Evolutionary conservation across 345 rosid genomes (phyloP), one percentile per base, ranked within the genome.

Genomic region (Sisymbrium irio): DNA sequence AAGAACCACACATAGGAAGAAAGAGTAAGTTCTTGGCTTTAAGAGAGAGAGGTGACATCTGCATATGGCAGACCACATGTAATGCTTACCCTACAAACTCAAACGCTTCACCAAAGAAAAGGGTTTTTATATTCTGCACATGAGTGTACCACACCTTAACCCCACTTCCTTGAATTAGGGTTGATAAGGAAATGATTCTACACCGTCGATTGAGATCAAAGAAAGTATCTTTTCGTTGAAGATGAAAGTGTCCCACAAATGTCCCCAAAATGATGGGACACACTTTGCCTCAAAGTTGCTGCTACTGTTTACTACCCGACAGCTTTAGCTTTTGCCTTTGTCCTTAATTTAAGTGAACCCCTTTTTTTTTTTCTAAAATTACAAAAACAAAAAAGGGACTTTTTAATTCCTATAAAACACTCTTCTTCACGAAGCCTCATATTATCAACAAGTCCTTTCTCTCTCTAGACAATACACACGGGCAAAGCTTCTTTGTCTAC

Each of bases 231-330:
- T 75, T 80, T 82, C 82, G 66, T 76, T 85, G 85, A 84, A 88
- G 90, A 88, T 86, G 77, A 78, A 56, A 75, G 75, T 93, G 97
- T 85, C 97, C 86, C 84, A 67, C 77, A 27, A 42, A 82, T 90
- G 98, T 90, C 92, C 88, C 96, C 91, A 80, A 9, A 73, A 50
- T 60, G 75, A 69, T 30, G 66, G 68, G 72, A 77, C 92, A 89
- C 63, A 51, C 62, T 74, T 80, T 84, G 90, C 91, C 87, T 86
- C 86, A 81, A 83, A 82, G 73, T 69, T 90, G 97, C 84, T 41
- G 87, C 85, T 51, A 69, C 74, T 75, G 53, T 50, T 51, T 76
- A 85, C 88, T 68, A 77, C 79, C 97, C 95, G 97, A 93, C 97
- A 88, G 54, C 87, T 84, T 71, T 77, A 78, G 79, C 75, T 76